These are phyloP conservation scores for Arachis monticola DNA, from an alignment of 331 rosid species.

Conservation along the genomic window DNA sequence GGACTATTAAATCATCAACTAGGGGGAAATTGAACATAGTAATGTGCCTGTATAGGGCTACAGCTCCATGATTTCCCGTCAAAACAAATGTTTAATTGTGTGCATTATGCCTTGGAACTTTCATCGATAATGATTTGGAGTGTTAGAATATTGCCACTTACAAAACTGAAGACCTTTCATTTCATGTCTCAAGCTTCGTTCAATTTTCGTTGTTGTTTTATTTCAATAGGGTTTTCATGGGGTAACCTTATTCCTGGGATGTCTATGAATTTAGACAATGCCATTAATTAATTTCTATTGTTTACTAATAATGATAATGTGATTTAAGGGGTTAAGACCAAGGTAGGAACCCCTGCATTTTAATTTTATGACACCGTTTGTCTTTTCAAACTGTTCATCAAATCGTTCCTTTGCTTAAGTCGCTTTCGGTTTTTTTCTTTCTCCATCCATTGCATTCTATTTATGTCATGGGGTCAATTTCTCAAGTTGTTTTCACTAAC, in stretches of 20 bases:
- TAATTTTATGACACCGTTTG: constrained; percentile 19
- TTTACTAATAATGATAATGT: neutral
- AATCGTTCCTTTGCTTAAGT: constrained; percentile 34
- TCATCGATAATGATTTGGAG: neutral
- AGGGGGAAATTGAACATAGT: neutral
- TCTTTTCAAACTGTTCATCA: constrained; percentile 35
- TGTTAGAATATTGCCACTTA: neutral
- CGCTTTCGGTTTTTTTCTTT: constrained; percentile 41
- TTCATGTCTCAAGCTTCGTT: constrained; percentile 40
- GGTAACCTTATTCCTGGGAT: constrained; percentile 7
- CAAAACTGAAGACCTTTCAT: constrained; percentile 27
- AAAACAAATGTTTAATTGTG: neutral
- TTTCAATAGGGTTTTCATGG: neutral
- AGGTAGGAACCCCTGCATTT: neutral
- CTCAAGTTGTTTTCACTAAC: neutral
- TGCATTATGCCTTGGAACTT: constrained; percentile 4
- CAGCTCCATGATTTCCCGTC: neutral
- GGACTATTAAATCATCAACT: too few relatives aligned
- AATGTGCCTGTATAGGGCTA: neutral
- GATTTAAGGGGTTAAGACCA: neutral
- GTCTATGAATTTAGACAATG: constrained; percentile 33
- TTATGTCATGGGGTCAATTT: constrained; percentile 34
- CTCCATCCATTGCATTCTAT: neutral
- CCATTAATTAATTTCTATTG: neutral
- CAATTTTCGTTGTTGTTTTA: neutral